Conservation (phyloP, 2,329 filamentous ascomycete species). For the Elsinoe arachidis region DNA sequence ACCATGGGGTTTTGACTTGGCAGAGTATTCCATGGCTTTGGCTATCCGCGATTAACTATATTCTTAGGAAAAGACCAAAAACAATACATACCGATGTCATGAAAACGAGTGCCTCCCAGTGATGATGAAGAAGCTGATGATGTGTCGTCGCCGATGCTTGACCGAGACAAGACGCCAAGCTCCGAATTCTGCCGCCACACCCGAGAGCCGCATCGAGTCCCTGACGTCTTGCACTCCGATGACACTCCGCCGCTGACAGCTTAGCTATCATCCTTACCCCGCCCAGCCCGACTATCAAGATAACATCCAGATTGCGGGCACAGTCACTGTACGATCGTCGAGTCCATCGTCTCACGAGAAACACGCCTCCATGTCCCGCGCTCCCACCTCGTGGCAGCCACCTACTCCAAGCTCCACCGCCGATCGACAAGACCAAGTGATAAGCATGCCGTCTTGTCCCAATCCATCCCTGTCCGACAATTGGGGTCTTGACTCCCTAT, state of each 20-base stretch:
- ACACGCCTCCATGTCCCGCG: too few species aligned
- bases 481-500: conserved; percentile 11
- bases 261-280: neutral
- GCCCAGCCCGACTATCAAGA: neutral
- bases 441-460: neutral
- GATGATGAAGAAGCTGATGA: neutral
- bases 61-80: too few species aligned
- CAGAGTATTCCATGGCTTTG: too few species aligned
- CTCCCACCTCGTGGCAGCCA: neutral
- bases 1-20: too few species aligned
- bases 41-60: too few species aligned
- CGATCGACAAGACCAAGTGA: neutral
- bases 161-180: neutral
- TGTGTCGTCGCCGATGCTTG: neutral
- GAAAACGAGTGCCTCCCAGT: too few species aligned
- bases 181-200: neutral
- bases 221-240: conserved; percentile 2
- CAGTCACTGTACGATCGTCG: too few species aligned
- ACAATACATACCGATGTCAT: too few species aligned
- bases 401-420: neutral
- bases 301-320: neutral
- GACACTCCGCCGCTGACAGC: neutral
- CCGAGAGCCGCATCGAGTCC: conserved; percentile 4
- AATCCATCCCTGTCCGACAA: neutral
- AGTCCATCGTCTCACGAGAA: too few species aligned